Base-by-base conservation (phyloP, 129 eudicot species). In the Flaveria robusta region DNA sequence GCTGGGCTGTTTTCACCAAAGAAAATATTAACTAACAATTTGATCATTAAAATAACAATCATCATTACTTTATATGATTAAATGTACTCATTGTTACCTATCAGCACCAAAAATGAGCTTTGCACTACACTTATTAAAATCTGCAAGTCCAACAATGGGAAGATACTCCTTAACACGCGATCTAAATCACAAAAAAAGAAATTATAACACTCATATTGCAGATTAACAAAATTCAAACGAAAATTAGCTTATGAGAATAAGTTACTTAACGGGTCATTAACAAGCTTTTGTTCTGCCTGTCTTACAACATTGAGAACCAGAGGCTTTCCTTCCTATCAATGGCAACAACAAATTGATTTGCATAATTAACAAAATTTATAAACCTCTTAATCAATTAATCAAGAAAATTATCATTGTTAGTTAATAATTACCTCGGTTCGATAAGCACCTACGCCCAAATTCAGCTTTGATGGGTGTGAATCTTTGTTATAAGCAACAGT, bases 381-480 rank as follows among this genome's bases (percentile, higher is more conserved):
- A 13, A 39, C 14, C 37, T 46, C 42, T 58, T 80, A 85, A 81
- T 20, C 29, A 66, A 29, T 2, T 34, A 9, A 70, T 34, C 26
- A 47, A 71, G 34, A 63, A 74, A 58, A 43, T 34, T 4, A 34
- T 34, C 39, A 34, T 5, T 34, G 39, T 23, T 15, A 72, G 12
- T 45, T 27, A 56, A 19, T 47, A 29, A 81, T 64, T 68, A 91
- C 98, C 93, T 94, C 97, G 3, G 98, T 94, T 72, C 98, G 86
- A 80, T 94, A 94, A 72, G 98, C 98, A 73, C 97, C 98, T 59
- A 94, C 98, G 29, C 98, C 98, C 75, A 94, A 74, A 78, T 94
- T 94, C 86, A 94, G 52, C 84, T 94, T 94, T 2, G 78, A 71
- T 2, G 97, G 93, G 82, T 90, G 80, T 2, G 85, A 85, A 79